These are phyloP conservation scores for Rostrohypoxylon terebratum DNA, from an alignment of 495 filamentous ascomycete genomes.

Conservation along the genomic window DNA sequence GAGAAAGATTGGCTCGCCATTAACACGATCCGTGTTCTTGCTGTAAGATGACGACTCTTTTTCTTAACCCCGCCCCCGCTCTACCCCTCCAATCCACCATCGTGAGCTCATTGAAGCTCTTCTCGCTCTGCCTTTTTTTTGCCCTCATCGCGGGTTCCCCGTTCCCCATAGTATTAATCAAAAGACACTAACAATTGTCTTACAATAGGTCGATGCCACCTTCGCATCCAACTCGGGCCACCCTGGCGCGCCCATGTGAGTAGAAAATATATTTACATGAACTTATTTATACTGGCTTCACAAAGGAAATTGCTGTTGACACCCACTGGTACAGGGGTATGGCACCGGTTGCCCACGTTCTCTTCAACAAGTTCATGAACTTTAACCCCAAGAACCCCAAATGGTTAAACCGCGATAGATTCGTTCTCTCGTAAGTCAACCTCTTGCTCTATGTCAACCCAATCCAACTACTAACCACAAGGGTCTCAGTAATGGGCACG, in stretches of 20 bases:
- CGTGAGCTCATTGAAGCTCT: constrained; percentile 37
- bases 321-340: constrained; percentile 71
- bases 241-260: constrained; percentile 93
- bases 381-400: constrained; percentile 99
- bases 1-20: constrained; percentile 89
- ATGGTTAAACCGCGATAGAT: constrained; percentile 97
- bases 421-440: constrained; percentile 93
- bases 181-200: constrained; percentile 46
- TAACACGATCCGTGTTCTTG: constrained; percentile 96
- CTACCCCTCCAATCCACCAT: constrained; percentile 50
- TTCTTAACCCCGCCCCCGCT: constrained; percentile 61
- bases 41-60: constrained; percentile 71
- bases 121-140: constrained; percentile 18
- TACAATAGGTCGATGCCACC: constrained; percentile 91
- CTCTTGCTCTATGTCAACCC: background rate
- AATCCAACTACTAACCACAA: constrained; percentile 9
- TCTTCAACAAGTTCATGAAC: constrained; percentile 98
- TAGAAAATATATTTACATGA: constrained; percentile 11
- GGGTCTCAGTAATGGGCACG: constrained; percentile 86
- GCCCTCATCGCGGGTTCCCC: constrained; percentile 6
- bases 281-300: constrained; percentile 2
- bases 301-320: constrained; percentile 36
- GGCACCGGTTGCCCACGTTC: constrained; percentile 96
- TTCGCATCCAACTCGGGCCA: constrained; percentile 96
- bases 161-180: background rate